Percentiles rank a stretch among this genome's conserved stretches.
phyloP scores from a whole-genome alignment of 2,329 filamentous ascomycete species.

The Didymosphaeria variabile region DNA sequence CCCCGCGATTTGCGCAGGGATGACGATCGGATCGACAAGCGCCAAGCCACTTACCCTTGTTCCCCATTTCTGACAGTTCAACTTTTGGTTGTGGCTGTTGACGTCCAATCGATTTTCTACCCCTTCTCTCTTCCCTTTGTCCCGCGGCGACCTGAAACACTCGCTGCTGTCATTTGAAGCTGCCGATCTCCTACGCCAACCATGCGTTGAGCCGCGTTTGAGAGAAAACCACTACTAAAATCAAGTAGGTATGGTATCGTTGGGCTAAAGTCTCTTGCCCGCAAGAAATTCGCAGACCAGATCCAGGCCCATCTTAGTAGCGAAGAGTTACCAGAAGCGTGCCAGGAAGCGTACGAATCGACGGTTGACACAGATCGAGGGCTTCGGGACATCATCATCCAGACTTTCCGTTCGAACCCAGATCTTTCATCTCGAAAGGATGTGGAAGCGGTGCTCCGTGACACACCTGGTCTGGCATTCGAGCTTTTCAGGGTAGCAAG shows the following conservation, averaged over 20 bases:
- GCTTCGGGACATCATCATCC: constrained; percentile 57
- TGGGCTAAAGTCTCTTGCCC: constrained; percentile 57
- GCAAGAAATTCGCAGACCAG: constrained; percentile 57
- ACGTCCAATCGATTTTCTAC: constrained; percentile 15
- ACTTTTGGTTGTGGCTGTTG: constrained; percentile 12
- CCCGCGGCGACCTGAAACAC: constrained; percentile 6
- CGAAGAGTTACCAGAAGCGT: constrained; percentile 57
- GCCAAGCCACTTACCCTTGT: constrained; percentile 34
- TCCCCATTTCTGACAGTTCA: constrained; percentile 19
- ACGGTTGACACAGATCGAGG: constrained; percentile 61
- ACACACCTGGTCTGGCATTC: constrained; percentile 57
- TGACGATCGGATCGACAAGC: constrained; percentile 16
- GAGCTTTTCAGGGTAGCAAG: constrained; percentile 58
- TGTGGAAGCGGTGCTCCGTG: constrained; percentile 55
- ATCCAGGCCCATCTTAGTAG: constrained; percentile 55
- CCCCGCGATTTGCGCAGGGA: constrained; percentile 43
- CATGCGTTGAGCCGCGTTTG: constrained; percentile 2
- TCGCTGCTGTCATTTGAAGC: constrained; percentile 31
- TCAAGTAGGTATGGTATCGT: constrained; percentile 55
- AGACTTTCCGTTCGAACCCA: constrained; percentile 58
- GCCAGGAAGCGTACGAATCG: constrained; percentile 59
- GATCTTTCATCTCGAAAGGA: constrained; percentile 56
- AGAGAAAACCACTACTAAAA: constrained; percentile 31
- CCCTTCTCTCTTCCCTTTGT: constrained; percentile 1
- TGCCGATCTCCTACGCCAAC: constrained; percentile 13